Evolutionary conservation across 768 basidiomycete species (phyloP), one percentile per base, ranked within the genome.

Genomic region (Coprinopsis strossmayeri): DNA sequence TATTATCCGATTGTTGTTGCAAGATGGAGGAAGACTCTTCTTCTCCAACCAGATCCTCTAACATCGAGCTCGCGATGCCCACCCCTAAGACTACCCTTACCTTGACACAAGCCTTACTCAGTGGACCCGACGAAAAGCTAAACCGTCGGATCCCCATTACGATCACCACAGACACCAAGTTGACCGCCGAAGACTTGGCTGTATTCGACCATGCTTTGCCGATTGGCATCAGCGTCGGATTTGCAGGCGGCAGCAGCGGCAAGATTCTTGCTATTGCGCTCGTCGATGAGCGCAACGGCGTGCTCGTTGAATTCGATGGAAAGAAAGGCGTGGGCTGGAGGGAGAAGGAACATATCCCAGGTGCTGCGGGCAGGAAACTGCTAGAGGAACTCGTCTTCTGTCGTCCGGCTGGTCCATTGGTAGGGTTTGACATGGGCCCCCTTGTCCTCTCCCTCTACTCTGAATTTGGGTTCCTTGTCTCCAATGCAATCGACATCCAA

Each of bases 401-500:
- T 57, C 73, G 73, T 46, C 44, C 63, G 1, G 61, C 59, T 5
- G 71, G 71, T 39, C 69, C 71, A 12, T 57, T 80, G 37, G 73
- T 70, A 39, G 78, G 75, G 0, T 83, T 85, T 55, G 75, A 80
- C 56, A 67, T 81, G 54, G 76, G 58, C 1, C 70, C 69, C 0
- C 59, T 83, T 13, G 67, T 73, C 0, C 67, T 81, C 59, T 67
- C 73, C 0, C 65, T 85, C 3, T 74, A 69, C 55, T 55, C 51
- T 28, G 69, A 76, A 32, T 60, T 70, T 35, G 56, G 59, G 1
- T 53, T 82, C 20, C 69, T 69, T 32, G 55, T 84, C 35, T 57
- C 61, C 5, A 69, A 73, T 25, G 80, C 69, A n/a, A 59, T 83
- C 32, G 80, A 84, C 55, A 70, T 85, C 18, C 80, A 83, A 53